These are phyloP conservation scores for Eucalyptus cloeziana DNA, from an alignment of 345 rosid genomes.

Conservation along the genomic window DNA sequence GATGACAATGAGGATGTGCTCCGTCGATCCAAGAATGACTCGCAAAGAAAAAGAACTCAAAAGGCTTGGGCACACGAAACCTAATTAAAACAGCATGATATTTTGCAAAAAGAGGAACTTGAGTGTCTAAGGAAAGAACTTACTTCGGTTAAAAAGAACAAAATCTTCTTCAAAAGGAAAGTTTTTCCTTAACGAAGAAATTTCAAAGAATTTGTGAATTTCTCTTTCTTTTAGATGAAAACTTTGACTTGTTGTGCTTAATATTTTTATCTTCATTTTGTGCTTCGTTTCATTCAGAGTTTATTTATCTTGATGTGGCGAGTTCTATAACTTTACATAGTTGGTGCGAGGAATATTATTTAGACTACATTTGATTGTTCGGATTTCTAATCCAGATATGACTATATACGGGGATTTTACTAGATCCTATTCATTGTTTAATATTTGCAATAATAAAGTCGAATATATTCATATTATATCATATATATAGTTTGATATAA, in stretches of 20 bases:
- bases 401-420: too few relatives aligned
- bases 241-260: not conserved
- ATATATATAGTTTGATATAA: too few relatives aligned
- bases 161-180: not conserved
- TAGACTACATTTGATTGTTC: too few relatives aligned
- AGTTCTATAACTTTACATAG: not conserved
- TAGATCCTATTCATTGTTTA: too few relatives aligned
- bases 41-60: too few relatives aligned
- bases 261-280: too few relatives aligned
- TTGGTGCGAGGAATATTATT: not conserved
- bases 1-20: not conserved
- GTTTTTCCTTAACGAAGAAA: not conserved
- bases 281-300: not conserved
- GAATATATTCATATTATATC: too few relatives aligned
- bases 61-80: too few relatives aligned
- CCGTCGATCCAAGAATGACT: too few relatives aligned
- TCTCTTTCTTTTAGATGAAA: not conserved
- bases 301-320: not conserved
- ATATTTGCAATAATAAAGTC: too few relatives aligned
- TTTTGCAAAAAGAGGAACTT: not conserved
- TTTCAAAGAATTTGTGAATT: not conserved
- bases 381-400: too few relatives aligned
- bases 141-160: not conserved
- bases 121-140: not conserved
- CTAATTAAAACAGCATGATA: not conserved